Conservation (phyloP, 2,329 filamentous ascomycete species). For the Colletotrichum caudatum region DNA sequence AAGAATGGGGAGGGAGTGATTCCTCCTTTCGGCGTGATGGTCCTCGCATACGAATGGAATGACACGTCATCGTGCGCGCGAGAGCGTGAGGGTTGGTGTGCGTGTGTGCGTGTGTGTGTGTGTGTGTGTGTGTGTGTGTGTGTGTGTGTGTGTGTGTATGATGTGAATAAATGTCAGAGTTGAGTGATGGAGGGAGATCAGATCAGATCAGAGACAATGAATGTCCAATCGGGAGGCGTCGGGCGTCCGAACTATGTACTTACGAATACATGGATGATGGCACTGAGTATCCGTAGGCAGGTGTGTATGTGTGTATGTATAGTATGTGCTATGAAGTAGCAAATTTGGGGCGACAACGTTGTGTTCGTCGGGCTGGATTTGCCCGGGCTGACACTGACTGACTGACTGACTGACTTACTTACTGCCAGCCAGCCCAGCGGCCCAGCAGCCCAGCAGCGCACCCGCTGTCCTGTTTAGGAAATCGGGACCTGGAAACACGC, state of each 20-base stretch:
- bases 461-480: slow-evolving; percentile 2
- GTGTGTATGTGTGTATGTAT: no score
- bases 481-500: neutral
- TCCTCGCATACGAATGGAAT: no score
- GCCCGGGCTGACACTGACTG: neutral
- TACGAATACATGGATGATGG: no score
- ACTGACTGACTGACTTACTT: no score
- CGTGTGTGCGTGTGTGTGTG: neutral
- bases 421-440: no score
- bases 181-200: neutral
- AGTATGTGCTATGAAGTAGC: no score
- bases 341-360: neutral
- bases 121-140: no score
- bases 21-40: neutral
- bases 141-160: no score
- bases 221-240: slow-evolving; percentile 26
- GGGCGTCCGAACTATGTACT: slow-evolving; percentile 25
- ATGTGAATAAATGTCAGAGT: no score
- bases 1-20: neutral
- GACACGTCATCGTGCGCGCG: neutral
- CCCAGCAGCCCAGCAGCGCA: slow-evolving; percentile 2
- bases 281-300: no score
- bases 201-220: neutral
- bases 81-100: no score
- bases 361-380: neutral